Evolutionary conservation across 371 early-diverging fungal species (phyloP).

Genomic region (Mycotypha africana): DNA sequence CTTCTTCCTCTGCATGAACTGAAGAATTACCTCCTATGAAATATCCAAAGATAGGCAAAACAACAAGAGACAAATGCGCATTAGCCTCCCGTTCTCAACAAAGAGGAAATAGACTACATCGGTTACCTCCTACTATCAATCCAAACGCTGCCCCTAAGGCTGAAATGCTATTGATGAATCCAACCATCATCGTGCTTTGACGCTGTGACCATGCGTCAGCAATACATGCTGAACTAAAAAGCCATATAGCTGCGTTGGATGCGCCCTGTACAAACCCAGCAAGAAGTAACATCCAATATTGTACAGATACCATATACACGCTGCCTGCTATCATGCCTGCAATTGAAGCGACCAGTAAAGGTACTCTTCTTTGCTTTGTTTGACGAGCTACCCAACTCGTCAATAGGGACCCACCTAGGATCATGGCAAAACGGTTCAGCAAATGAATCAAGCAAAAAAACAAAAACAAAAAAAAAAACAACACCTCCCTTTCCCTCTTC

Average conservation of each 20-base stretch:
- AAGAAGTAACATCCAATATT: conserved; percentile 13
- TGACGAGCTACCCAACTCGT: conserved; percentile 6
- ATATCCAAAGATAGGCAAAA: no score
- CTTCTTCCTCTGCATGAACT: no score
- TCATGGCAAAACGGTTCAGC: no score
- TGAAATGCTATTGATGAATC: conserved; percentile 1
- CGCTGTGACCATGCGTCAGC: conserved; percentile 6
- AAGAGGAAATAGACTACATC: no score
- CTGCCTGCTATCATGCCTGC: not conserved
- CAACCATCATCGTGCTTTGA: conserved; percentile 8
- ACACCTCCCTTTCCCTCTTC: no score
- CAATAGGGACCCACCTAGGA: conserved; percentile 5
- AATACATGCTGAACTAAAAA: conserved; percentile 1
- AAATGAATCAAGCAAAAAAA: no score
- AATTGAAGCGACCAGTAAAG: conserved; percentile 3
- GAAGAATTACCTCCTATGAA: no score
- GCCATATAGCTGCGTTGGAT: conserved; percentile 10
- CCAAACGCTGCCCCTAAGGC: conserved; percentile 8
- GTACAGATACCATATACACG: conserved; percentile 1
- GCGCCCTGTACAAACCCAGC: conserved; percentile 7
- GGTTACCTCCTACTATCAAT: conserved; percentile 7
- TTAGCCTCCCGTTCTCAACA: no score
- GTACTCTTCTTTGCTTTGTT: conserved; percentile 1
- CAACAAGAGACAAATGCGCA: no score
- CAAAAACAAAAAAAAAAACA: no score